Evolutionary conservation across 106 monocot genomes (phyloP).

Genomic region (Platanthera zijinensis): DNA sequence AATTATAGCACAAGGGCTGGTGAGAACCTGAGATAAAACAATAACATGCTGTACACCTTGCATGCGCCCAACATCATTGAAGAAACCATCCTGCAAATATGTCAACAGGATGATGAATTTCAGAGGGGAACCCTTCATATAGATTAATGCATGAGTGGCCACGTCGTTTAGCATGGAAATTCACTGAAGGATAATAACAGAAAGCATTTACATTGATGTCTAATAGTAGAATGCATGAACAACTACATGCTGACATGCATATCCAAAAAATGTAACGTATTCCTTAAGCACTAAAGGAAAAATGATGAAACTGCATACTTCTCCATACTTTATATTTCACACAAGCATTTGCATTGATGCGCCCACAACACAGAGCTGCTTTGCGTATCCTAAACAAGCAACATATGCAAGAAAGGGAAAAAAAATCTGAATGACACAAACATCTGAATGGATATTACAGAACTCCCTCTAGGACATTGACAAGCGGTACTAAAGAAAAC

Average conservation of each 20-base stretch:
- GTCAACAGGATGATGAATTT: neutral
- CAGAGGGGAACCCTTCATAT: neutral
- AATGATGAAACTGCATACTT: neutral
- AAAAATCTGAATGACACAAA: too few species aligned
- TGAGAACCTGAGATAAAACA: slow-evolving; percentile 83
- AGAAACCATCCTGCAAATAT: slow-evolving; percentile 63
- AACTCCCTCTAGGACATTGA: too few species aligned
- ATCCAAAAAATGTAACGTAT: neutral
- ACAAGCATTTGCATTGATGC: too few species aligned
- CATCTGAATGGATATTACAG: too few species aligned
- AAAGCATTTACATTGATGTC: neutral
- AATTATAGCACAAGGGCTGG: neutral
- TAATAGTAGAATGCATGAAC: slow-evolving; percentile 1
- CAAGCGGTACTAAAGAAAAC: too few species aligned
- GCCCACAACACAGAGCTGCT: too few species aligned
- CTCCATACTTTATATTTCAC: neutral
- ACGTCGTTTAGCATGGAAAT: neutral
- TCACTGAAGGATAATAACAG: neutral
- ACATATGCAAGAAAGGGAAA: too few species aligned
- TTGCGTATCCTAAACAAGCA: too few species aligned
- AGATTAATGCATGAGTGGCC: neutral
- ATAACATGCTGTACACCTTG: slow-evolving; percentile 75
- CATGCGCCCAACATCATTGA: slow-evolving; percentile 31
- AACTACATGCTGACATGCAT: neutral
- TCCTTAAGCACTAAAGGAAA: neutral